Conservation (phyloP, 257 asterid species). For the Solanum sitiens region DNA sequence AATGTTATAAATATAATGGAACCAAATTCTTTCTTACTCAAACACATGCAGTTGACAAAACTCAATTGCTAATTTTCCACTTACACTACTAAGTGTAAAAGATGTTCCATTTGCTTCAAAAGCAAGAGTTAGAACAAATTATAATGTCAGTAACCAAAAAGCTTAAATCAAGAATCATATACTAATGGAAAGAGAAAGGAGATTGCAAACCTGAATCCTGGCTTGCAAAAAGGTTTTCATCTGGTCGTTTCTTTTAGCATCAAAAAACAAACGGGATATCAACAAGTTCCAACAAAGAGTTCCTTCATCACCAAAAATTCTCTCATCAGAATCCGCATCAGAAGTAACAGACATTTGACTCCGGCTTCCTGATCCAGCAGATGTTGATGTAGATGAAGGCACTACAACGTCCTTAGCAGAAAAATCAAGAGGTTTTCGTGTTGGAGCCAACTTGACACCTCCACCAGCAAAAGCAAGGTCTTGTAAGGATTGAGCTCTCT, state of each 20-base stretch:
- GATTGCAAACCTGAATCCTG: constrained; percentile 58
- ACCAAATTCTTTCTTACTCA: neutral
- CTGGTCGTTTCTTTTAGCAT: constrained; percentile 54
- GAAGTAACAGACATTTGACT: constrained; percentile 36
- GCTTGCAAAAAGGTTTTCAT: constrained; percentile 40
- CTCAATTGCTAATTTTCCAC: neutral
- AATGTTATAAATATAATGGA: neutral
- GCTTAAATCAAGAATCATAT: neutral
- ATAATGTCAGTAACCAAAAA: neutral
- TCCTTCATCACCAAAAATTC: constrained; percentile 55
- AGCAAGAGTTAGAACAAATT: neutral
- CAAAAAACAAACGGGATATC: constrained; percentile 79
- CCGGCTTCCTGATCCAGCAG: constrained; percentile 26
- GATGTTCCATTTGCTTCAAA: neutral
- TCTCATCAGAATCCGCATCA: constrained; percentile 45
- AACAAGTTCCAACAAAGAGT: constrained; percentile 68
- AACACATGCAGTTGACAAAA: neutral
- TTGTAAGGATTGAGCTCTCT: constrained; percentile 37
- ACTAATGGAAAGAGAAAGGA: constrained; percentile 11
- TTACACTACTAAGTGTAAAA: neutral
- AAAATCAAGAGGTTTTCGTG: constrained; percentile 25
- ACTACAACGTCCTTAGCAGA: constrained; percentile 27
- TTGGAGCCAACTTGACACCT: constrained; percentile 28
- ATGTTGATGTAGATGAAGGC: constrained; percentile 29
- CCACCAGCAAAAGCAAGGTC: constrained; percentile 27